phyloP scores from a whole-genome alignment of 768 basidiomycete genomes.

The Mycena leptocephala region DNA sequence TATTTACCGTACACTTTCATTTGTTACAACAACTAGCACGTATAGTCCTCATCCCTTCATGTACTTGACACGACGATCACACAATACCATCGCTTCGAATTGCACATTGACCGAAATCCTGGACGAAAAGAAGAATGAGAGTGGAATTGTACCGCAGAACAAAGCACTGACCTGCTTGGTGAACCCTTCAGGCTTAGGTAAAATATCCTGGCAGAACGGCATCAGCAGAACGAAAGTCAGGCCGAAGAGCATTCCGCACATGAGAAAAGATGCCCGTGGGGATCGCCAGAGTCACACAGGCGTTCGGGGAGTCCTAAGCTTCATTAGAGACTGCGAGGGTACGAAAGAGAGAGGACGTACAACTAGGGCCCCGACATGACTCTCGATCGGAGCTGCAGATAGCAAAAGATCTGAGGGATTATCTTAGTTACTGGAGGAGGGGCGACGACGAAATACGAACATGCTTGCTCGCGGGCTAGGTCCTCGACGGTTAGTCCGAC shows the following conservation, averaged over 20 bases:
- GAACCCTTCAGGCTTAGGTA: constrained; percentile 76
- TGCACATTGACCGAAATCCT: constrained; percentile 36
- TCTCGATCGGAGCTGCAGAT: constrained; percentile 80
- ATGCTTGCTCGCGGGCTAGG: constrained; percentile 84
- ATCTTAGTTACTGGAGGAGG: not conserved
- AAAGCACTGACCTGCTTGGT: constrained; percentile 53
- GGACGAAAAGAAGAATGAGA: no score
- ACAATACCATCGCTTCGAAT: constrained; percentile 37
- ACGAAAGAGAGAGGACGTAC: constrained; percentile 54
- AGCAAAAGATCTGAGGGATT: constrained; percentile 70
- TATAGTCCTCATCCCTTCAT: not conserved
- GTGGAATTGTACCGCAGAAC: no score
- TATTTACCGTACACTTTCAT: not conserved
- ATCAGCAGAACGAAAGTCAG: not conserved
- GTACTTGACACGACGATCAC: constrained; percentile 10
- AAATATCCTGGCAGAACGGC: constrained; percentile 67
- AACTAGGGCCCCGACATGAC: constrained; percentile 80
- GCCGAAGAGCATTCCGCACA: constrained; percentile 47
- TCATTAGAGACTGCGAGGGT: not conserved
- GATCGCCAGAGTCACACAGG: constrained; percentile 81
- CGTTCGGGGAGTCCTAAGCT: constrained; percentile 80
- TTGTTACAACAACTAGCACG: not conserved
- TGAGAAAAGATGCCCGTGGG: constrained; percentile 87
- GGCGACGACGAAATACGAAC: constrained; percentile 50
- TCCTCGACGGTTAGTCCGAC: not conserved